phyloP scores from a whole-genome alignment of 371 early-diverging fungal genomes.

The Blakeslea trispora region DNA sequence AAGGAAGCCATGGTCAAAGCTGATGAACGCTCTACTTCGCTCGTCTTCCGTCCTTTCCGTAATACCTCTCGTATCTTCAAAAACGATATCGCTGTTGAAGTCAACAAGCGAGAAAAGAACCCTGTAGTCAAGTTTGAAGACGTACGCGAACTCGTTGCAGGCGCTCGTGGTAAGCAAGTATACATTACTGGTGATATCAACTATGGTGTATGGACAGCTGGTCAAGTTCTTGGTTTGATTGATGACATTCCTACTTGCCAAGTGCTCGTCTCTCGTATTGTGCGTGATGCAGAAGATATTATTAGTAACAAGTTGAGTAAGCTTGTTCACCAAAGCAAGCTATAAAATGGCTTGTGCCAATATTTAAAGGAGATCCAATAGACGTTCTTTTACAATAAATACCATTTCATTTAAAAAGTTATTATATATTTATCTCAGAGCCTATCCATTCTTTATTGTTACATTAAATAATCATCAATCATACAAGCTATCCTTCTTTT shows the following conservation, averaged over 20 bases:
- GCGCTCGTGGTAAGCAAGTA: slow-evolving; percentile 70
- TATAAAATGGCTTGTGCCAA: slow-evolving; percentile 12
- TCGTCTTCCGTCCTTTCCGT: slow-evolving; percentile 78
- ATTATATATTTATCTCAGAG: no score
- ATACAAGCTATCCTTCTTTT: no score
- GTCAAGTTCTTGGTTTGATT: slow-evolving; percentile 74
- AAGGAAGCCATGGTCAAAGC: slow-evolving; percentile 76
- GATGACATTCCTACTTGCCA: slow-evolving; percentile 80
- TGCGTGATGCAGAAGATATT: slow-evolving; percentile 55
- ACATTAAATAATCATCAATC: no score
- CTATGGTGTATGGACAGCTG: slow-evolving; percentile 78
- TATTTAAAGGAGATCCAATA: background rate
- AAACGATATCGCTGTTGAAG: slow-evolving; percentile 71
- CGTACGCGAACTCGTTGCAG: slow-evolving; percentile 69
- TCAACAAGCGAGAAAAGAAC: slow-evolving; percentile 63
- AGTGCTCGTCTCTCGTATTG: slow-evolving; percentile 60
- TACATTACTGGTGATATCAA: slow-evolving; percentile 71
- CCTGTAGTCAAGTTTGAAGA: slow-evolving; percentile 67
- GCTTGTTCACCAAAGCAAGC: slow-evolving; percentile 20
- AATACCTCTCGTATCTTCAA: slow-evolving; percentile 81
- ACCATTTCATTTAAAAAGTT: no score
- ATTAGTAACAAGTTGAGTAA: slow-evolving; percentile 33
- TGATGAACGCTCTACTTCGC: slow-evolving; percentile 65
- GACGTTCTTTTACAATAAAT: no score
- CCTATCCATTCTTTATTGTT: no score